Conservation (phyloP, 1,139 yeast species). For the Geotrichum histeridarum region DNA sequence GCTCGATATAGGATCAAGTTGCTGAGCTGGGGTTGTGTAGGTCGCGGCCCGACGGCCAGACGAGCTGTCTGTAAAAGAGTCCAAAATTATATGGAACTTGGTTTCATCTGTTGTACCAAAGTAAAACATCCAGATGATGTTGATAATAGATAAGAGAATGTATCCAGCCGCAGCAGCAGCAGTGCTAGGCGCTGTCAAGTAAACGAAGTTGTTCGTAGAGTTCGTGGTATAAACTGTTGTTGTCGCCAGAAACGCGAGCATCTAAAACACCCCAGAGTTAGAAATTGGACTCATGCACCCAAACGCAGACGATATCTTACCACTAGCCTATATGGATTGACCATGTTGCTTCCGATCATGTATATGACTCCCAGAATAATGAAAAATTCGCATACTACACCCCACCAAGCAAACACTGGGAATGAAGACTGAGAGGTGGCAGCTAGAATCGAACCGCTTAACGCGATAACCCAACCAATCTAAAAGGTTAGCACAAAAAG, state of each 20-base stretch:
- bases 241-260: slow-evolving; percentile 51
- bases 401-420: slow-evolving; percentile 97
- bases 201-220: slow-evolving; percentile 73
- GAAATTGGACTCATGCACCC: not conserved
- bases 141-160: slow-evolving; percentile 72
- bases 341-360: slow-evolving; percentile 60
- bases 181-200: slow-evolving; percentile 55
- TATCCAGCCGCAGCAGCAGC: slow-evolving; percentile 94
- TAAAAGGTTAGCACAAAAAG: slow-evolving; percentile 13
- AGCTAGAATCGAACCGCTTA: slow-evolving; percentile 78
- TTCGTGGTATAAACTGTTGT: slow-evolving; percentile 82
- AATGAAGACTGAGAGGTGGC: slow-evolving; percentile 40
- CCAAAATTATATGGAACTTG: slow-evolving; percentile 77
- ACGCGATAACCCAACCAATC: slow-evolving; percentile 70
- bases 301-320: slow-evolving; percentile 16
- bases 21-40: slow-evolving; percentile 18
- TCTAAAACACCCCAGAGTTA: slow-evolving; percentile 20
- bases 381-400: slow-evolving; percentile 73
- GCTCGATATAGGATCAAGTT: not conserved
- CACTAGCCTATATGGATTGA: slow-evolving; percentile 67
- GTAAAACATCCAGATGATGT: slow-evolving; percentile 71
- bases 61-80: slow-evolving; percentile 51
- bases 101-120: slow-evolving; percentile 52
- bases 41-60: slow-evolving; percentile 33
- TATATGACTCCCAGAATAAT: slow-evolving; percentile 52